Base-by-base conservation (phyloP, 2,329 filamentous ascomycete genomes). In the Alternaria sp. region DNA sequence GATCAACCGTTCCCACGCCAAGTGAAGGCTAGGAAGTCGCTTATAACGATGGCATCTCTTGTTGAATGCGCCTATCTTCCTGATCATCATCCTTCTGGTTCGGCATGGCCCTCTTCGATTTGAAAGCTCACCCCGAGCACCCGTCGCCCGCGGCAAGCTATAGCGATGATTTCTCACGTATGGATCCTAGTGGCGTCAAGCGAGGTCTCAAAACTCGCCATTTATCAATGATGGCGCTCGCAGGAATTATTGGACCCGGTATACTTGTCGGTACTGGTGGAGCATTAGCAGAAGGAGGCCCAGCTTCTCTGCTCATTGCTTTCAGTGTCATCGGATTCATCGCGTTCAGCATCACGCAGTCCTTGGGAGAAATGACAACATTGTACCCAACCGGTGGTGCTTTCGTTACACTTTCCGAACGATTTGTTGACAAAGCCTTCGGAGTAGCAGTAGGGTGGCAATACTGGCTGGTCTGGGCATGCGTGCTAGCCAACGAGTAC, bases 291-390 rank as follows among this genome's bases (percentile, higher is more conserved):
- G 85, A 82, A 40, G 90, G 89, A 54, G 90, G 90, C 0, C 90
- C 90, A 14, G 90, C 88, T 0, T 87, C 89, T 0, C 77, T 92
- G 48, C 74, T 93, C 34, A 91, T 93, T 69, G 90, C 90, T 1
- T 93, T 93, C 63, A 90, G 88, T 10, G 83, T 91, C 61, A 85
- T 92, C 58, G 90, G 88, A 11, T 83, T 91, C 61, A 85, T 92
- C 60, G 89, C 89, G 2, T 85, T 71, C 58, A 83, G 81, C 65
- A 84, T 89, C 63, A 91, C 90, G 86, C 90, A 92, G 80, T 89
- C 86, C 4, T 79, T 93, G 6, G 90, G 90, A 21, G 90, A 93
- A 73, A 80, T 92, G 67, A 90, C 90, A 3, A 92, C 90, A 6
- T 77, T 92, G 1, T 91, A 89, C 65, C 90, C 90, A 0, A 88